Evolutionary conservation across 306 rosid species (phyloP).

Genomic region (Ochetophila trinervis): DNA sequence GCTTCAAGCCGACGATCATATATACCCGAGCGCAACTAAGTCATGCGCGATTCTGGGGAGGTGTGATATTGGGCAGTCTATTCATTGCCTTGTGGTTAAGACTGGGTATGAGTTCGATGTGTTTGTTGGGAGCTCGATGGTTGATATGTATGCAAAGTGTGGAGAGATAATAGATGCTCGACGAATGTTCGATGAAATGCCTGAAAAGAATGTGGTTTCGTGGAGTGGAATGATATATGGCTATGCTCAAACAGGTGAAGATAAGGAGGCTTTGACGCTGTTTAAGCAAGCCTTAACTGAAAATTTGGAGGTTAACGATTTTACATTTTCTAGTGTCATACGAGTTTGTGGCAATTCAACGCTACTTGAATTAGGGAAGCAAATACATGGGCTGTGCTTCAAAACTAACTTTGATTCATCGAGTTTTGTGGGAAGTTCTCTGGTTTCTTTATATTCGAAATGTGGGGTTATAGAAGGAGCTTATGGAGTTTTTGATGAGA

Average conservation of each 20-base stretch:
- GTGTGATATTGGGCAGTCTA: constrained; percentile 37
- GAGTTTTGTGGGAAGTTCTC: constrained; percentile 74
- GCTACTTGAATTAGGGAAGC: constrained; percentile 69
- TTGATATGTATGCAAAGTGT: constrained; percentile 71
- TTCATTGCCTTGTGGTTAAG: constrained; percentile 57
- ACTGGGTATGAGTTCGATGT: constrained; percentile 49
- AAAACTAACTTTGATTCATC: constrained; percentile 68
- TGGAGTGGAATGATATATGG: constrained; percentile 90
- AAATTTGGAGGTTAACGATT: constrained; percentile 63
- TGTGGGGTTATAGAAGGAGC: constrained; percentile 79
- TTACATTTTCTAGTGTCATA: constrained; percentile 71
- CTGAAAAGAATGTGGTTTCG: constrained; percentile 65
- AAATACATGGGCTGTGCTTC: constrained; percentile 64
- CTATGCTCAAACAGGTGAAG: constrained; percentile 54
- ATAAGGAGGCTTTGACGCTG: constrained; percentile 57
- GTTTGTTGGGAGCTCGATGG: constrained; percentile 68
- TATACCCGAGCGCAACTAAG: constrained; percentile 63
- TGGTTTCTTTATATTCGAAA: constrained; percentile 66
- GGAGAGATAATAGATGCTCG: constrained; percentile 44
- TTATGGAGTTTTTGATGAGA: constrained; percentile 57
- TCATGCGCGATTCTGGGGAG: constrained; percentile 52
- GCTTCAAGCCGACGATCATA: constrained; percentile 58
- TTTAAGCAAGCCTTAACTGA: constrained; percentile 52
- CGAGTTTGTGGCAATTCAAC: constrained; percentile 67
- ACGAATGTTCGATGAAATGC: constrained; percentile 68